Evolutionary conservation across 768 basidiomycete genomes (phyloP), one percentile per base, ranked within the genome.

Genomic region (Zangia roseola): DNA sequence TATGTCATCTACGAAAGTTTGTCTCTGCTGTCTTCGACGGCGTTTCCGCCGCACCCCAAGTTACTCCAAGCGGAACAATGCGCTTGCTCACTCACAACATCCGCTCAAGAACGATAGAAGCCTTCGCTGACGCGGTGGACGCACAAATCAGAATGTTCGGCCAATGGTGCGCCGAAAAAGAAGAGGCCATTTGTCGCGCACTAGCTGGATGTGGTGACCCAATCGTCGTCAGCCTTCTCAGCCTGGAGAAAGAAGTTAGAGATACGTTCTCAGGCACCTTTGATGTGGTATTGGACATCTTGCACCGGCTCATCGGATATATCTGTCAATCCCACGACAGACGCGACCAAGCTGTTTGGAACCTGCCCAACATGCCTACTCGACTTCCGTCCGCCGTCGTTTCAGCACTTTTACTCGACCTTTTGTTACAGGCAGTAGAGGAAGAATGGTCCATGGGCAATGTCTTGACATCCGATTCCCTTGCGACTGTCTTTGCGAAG

Each of bases 41-140:
- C 8, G 53, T 54, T n/a, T 56, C 50, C 21, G 19, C 45, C 1
- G 26, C 41, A 31, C 50, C 53, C 14, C 49, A 54, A 62, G 61
- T 50, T 7, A 52, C 57, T 9, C 51, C 67, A 24, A 65, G 56
- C 4, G 62, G 52, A 21, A 53, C 58, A 9, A 47, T 30, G 39
- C 57, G 43, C 33, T 43, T 71, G 39, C 52, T 69, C 25, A 54
- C 58, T 26, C 60, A 61, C 26, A 57, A 38, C 41, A 52, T 52
- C 47, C 39, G 56, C 10, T 81, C 82, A 10, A 78, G 76, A 26
- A 90, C 87, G 0, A 67, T 88, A n/a, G 88, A 92, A 62, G 91
- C 91, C 0, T 91, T 91, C 61, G 80, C 86, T 1, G 88, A 91
- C 47, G 88, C 88, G 0, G 69, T 91, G 39, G 81, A 82, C 50